These are phyloP conservation scores for Hortaea sp. DNA, from an alignment of 2,329 filamentous ascomycete species.

Conservation along the genomic window DNA sequence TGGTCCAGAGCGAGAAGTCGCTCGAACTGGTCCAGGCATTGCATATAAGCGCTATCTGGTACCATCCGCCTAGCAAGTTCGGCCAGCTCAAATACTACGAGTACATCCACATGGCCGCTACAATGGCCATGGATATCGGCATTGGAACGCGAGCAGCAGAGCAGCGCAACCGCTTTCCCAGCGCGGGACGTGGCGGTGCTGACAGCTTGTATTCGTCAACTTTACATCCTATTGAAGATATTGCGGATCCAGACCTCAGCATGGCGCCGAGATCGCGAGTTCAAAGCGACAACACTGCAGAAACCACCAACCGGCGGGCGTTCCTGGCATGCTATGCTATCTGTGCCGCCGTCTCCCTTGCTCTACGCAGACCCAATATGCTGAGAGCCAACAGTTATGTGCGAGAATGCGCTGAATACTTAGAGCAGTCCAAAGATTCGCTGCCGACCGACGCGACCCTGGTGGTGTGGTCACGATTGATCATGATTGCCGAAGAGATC, in stretches of 20 bases:
- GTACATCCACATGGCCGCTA: constrained; percentile 42
- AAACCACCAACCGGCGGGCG: constrained; percentile 46
- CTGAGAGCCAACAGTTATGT: constrained; percentile 53
- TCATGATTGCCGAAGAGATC: constrained; percentile 58
- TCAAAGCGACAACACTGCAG: constrained; percentile 39
- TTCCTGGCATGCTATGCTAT: constrained; percentile 53
- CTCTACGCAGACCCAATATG: constrained; percentile 50
- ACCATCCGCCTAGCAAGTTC: constrained; percentile 39
- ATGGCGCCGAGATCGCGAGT: constrained; percentile 12
- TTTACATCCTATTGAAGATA: constrained; percentile 16
- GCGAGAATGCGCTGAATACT: constrained; percentile 47
- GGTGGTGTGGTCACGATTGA: constrained; percentile 50
- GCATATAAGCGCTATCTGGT: constrained; percentile 40
- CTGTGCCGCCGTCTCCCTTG: constrained; percentile 50
- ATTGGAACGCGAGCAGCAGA: constrained; percentile 14
- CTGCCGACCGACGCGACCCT: constrained; percentile 48
- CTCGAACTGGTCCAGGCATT: constrained; percentile 43
- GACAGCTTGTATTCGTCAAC: neutral
- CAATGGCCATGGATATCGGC: constrained; percentile 40
- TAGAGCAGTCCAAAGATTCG: constrained; percentile 46
- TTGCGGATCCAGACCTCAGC: constrained; percentile 17
- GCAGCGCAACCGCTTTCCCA: constrained; percentile 8
- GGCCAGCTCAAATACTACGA: constrained; percentile 39
- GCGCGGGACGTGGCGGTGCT: constrained; percentile 1
- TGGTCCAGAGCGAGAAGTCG: constrained; percentile 41